phyloP scores from a whole-genome alignment of 2,329 filamentous ascomycete genomes.

The Pestalotiopsis sp. region DNA sequence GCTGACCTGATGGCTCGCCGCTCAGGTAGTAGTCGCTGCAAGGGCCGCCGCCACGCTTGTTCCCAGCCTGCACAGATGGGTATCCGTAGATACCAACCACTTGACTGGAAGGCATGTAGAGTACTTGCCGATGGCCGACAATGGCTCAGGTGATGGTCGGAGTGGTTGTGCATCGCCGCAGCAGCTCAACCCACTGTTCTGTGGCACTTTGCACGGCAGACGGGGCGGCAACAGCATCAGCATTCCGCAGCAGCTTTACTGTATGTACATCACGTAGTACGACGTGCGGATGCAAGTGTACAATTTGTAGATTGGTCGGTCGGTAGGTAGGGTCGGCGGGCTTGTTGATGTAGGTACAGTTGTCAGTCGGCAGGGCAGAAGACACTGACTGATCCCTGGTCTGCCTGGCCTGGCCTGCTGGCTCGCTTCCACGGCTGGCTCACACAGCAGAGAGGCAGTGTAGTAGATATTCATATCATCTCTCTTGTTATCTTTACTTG shows the following conservation, averaged over 20 bases:
- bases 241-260: neutral
- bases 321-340: too few species aligned
- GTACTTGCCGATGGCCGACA: neutral
- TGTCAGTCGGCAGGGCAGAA: neutral
- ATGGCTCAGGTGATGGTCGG: neutral
- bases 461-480: neutral
- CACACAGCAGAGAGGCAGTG: neutral
- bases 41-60: too few species aligned
- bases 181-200: neutral
- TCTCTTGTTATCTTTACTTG: neutral
- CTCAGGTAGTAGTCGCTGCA: neutral
- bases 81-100: neutral
- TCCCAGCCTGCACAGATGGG: too few species aligned
- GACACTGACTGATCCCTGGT: too few species aligned
- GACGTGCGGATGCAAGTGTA: neutral
- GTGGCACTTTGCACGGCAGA: neutral
- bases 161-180: neutral
- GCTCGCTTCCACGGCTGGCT: too few species aligned
- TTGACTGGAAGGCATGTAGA: neutral
- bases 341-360: neutral
- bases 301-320: too few species aligned
- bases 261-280: neutral
- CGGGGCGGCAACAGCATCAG: neutral
- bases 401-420: too few species aligned
- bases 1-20: neutral